Evolutionary conservation across 192 early-diverging fungal genomes (phyloP).

Genomic region (Dissophora ornata): DNA sequence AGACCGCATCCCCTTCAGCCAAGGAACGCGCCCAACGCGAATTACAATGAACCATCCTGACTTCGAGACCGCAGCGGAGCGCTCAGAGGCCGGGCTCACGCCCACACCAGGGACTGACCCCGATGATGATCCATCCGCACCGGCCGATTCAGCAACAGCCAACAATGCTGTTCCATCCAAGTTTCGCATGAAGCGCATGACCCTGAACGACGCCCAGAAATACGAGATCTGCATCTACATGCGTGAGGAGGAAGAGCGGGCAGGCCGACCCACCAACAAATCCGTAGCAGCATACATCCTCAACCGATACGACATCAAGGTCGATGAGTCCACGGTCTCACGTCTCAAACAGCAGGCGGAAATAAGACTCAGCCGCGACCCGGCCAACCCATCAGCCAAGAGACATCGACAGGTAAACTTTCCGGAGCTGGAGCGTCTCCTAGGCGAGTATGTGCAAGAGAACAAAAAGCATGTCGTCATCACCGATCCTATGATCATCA

Average conservation of each 20-base stretch:
- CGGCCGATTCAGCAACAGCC: not conserved
- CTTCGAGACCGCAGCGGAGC: too few relatives aligned
- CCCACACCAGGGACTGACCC: not conserved
- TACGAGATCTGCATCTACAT: constrained; percentile 49
- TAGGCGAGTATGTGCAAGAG: constrained; percentile 39
- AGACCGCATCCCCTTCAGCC: not conserved
- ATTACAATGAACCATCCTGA: constrained; percentile 1
- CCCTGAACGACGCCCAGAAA: constrained; percentile 48
- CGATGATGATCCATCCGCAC: not conserved
- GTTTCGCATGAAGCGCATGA: constrained; percentile 20
- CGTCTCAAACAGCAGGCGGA: constrained; percentile 13
- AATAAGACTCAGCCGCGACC: constrained; percentile 16
- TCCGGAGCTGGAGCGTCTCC: constrained; percentile 42
- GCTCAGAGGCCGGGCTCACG: too few relatives aligned
- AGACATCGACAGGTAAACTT: constrained; percentile 42
- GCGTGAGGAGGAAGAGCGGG: constrained; percentile 17
- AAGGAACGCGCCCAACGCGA: not conserved
- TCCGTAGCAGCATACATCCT: constrained; percentile 23
- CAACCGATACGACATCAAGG: constrained; percentile 28
- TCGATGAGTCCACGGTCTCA: constrained; percentile 46
- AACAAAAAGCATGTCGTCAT: constrained; percentile 16
- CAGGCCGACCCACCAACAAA: constrained; percentile 18
- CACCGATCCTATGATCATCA: constrained; percentile 32
- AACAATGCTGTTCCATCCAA: not conserved
- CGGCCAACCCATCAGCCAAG: constrained; percentile 42